Evolutionary conservation across 768 basidiomycete species (phyloP), one percentile per base, ranked within the genome.

Genomic region (Udeniomyces megalosporus): DNA sequence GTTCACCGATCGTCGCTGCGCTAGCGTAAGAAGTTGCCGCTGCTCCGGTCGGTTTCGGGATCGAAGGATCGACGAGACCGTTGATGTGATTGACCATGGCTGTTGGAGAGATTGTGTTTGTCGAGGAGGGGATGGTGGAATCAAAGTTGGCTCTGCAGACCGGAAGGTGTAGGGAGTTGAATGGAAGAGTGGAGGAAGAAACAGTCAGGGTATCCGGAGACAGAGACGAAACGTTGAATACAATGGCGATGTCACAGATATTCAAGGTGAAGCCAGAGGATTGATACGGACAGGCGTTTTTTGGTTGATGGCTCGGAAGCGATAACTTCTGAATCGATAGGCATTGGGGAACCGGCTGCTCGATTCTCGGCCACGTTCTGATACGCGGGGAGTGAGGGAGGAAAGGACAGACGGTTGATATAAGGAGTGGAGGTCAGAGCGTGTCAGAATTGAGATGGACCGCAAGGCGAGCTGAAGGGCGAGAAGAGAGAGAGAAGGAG

Each of bases 251-350:
- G 24, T 8, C 8, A 17, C 34, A 56, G 22, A 35, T 8, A 7
- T 17, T 11, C 26, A 28, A 45, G 42, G 10, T 22, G 22, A 24
- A 17, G 26, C 31, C 10, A n/a, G 2, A 49, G n/a, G 34, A 29
- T 11, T 31, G 11, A 52, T n/a, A 62, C 56, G 26, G n/a, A 58
- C 62, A 63, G 50, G 42, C 62, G 62, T 49, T 63, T 63, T 50
- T 63, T 63, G 55, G 47, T 58, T 31, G 62, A 54, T 32, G 48
- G 62, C 28, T 63, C 62, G 49, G 29, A 31, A 24, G 56, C 28
- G 7, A 34, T 47, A 4, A 54, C 22, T 1, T 24, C 26, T 4
- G 56, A 38, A 12, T 24, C 55, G 24, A 34, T 17, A 2, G 34
- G 20, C 14, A 28, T 12, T 26, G 34, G 28, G n/a, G 32, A 17